These are phyloP conservation scores for Aureobasidium mangrovei DNA, from an alignment of 2,329 filamentous ascomycete species.

Conservation along the genomic window DNA sequence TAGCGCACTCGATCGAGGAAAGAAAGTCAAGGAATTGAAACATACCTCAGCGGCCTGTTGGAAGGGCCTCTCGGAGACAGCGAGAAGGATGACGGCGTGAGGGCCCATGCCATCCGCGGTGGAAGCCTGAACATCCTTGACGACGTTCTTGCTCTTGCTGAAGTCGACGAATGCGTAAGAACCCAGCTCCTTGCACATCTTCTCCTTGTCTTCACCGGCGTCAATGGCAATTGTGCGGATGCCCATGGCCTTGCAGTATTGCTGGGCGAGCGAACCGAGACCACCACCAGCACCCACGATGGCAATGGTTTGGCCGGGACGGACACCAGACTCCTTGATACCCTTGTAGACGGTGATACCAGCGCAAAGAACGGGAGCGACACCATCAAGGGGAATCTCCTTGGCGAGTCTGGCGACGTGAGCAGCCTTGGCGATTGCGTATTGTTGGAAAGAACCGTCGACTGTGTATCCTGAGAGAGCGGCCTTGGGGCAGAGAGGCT, in stretches of 20 bases:
- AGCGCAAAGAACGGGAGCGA: conserved; percentile 74
- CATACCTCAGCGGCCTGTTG: conserved; percentile 68
- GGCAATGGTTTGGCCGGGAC: conserved; percentile 68
- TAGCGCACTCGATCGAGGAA: not conserved
- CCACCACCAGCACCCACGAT: conserved; percentile 83
- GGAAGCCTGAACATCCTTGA: conserved; percentile 73
- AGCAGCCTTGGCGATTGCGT: conserved; percentile 75
- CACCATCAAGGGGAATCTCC: conserved; percentile 63
- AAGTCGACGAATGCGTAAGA: conserved; percentile 74
- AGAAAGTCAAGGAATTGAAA: not conserved
- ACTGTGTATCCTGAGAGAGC: conserved; percentile 84
- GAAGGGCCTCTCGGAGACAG: conserved; percentile 85
- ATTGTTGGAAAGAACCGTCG: conserved; percentile 89
- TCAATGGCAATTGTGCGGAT: conserved; percentile 74
- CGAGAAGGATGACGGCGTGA: conserved; percentile 78
- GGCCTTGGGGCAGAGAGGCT: conserved; percentile 70
- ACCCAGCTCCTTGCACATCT: conserved; percentile 61
- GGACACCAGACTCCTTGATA: conserved; percentile 71
- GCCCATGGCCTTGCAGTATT: conserved; percentile 90
- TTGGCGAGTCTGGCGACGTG: conserved; percentile 78
- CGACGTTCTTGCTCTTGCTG: conserved; percentile 61
- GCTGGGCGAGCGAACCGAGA: conserved; percentile 67
- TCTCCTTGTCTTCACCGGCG: conserved; percentile 68
- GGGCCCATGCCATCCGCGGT: conserved; percentile 76
- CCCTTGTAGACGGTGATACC: conserved; percentile 87